Evolutionary conservation across 345 rosid species (phyloP), one percentile per base, ranked within the genome.

Genomic region (Citrus hindsii): DNA sequence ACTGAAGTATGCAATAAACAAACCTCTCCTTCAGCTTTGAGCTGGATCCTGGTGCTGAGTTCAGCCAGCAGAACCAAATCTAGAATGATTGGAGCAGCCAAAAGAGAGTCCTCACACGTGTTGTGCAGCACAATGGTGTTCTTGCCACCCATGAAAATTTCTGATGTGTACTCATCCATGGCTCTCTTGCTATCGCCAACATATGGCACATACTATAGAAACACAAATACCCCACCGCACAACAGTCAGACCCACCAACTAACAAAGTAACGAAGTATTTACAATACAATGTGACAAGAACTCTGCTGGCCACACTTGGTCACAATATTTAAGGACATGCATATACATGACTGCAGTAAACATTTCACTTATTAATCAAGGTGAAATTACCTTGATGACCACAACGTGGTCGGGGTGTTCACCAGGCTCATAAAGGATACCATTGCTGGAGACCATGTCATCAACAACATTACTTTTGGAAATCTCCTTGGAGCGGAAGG

Each of bases 321-420:
- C 28, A n/a, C 3, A 22, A 59, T 24, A 59, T 59, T 22, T 8
- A 59, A n/a, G 12, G 28, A 59, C 35, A 69, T 69, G 58, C 28
- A 68, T 3, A 69, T 3, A 25, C 32, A 25, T 51, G 2, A 28
- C 2, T 6, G 40, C 32, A 4, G 8, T 32, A 30, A 32, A 18
- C 12, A 64, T 48, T 46, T 51, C 21, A 18, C 13, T 8, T 33
- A 24, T 8, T 46, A 9, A 1, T 28, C 13, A 2, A 28, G 55
- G 38, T 4, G 19, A 33, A 51, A 40, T 73, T 83, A 95, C 98
- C 98, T 96, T 96, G 83, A 94, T 96, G 87, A 96, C 99, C 77
- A 96, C 97, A 40, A 96, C 99, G 30, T 94, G 99, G 84, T 96
- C 99, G 56, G 99, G 99, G 74, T 96, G 99, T 84, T 96, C 99